These are phyloP conservation scores for Leccinum truebloodii DNA, from an alignment of 768 basidiomycete genomes.

Conservation along the genomic window DNA sequence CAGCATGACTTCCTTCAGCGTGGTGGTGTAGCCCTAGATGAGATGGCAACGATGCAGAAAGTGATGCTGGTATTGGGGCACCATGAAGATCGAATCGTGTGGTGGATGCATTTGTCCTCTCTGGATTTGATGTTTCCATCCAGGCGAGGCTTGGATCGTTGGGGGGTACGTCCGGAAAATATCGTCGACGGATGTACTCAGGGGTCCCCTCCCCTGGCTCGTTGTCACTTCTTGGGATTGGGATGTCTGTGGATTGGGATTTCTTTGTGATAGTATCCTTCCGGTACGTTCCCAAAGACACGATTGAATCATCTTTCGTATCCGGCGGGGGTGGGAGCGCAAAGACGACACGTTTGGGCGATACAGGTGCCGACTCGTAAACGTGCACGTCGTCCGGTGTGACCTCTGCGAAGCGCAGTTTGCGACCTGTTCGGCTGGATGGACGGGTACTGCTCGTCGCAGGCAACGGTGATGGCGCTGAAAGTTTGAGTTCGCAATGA, in stretches of 20 bases:
- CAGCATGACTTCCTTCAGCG: constrained; percentile 71
- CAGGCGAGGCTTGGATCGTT: constrained; percentile 79
- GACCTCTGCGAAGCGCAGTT: constrained; percentile 75
- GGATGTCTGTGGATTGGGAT: not conserved
- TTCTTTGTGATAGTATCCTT: constrained; percentile 7
- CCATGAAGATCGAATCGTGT: constrained; percentile 80
- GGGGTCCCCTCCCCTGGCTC: constrained; percentile 71
- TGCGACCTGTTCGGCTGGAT: constrained; percentile 53
- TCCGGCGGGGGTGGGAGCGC: constrained; percentile 51
- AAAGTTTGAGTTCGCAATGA: not conserved
- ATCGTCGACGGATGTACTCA: constrained; percentile 80
- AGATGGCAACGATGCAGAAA: constrained; percentile 66
- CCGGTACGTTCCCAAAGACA: constrained; percentile 43
- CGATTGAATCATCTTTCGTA: constrained; percentile 28
- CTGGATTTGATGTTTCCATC: constrained; percentile 47
- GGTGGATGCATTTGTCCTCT: constrained; percentile 27
- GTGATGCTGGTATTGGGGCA: constrained; percentile 54
- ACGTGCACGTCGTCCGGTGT: constrained; percentile 75
- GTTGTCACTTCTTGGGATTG: constrained; percentile 1
- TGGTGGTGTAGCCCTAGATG: constrained; percentile 92
- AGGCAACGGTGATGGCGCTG: constrained; percentile 44
- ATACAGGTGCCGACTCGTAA: constrained; percentile 79
- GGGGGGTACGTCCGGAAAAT: constrained; percentile 71
- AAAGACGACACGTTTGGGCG: constrained; percentile 59
- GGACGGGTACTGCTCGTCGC: constrained; percentile 57